Evolutionary conservation across 495 filamentous ascomycete genomes (phyloP), one percentile per base, ranked within the genome.

Genomic region (Hyaloscypha finlandica): DNA sequence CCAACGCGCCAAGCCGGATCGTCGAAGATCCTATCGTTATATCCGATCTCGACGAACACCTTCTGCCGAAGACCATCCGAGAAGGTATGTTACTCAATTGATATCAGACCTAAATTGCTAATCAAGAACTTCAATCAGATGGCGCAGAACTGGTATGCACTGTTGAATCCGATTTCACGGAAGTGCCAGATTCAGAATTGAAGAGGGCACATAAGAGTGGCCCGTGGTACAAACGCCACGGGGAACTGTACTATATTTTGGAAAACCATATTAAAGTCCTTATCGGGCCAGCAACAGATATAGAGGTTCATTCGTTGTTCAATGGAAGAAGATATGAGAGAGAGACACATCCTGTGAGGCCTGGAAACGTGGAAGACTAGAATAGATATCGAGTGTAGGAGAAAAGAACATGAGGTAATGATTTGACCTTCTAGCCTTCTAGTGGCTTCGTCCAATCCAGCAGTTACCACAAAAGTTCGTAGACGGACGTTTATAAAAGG

Each of bases 211-310:
- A 59, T 30, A 59, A 59, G 56, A n/a, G 20, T 31, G 20, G 56
- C 4, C 8, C 56, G 8, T 59, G 56, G 56, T 14, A 59, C 56
- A 25, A 59, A n/a, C 56, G 29, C 30, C 56, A 30, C 29, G 22
- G 56, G 4, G 56, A 59, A 33, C 56, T 59, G 16, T 59, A 59
- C 56, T 59, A 59, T n/a, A n/a, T 59, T 59, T n/a, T 59, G 6
- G 56, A 59, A n/a, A n/a, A n/a, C n/a, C n/a, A n/a, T n/a, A n/a
- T n/a, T n/a, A n/a, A n/a, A n/a, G n/a, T n/a, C n/a, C n/a, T n/a
- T n/a, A n/a, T n/a, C n/a, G n/a, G n/a, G n/a, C n/a, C n/a, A n/a
- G n/a, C n/a, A n/a, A n/a, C n/a, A n/a, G n/a, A n/a, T n/a, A n/a
- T n/a, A n/a, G n/a, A n/a, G n/a, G n/a, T n/a, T n/a, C n/a, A n/a